These are phyloP conservation scores for Salix suchowensis DNA, from an alignment of 345 rosid species.

Conservation along the genomic window DNA sequence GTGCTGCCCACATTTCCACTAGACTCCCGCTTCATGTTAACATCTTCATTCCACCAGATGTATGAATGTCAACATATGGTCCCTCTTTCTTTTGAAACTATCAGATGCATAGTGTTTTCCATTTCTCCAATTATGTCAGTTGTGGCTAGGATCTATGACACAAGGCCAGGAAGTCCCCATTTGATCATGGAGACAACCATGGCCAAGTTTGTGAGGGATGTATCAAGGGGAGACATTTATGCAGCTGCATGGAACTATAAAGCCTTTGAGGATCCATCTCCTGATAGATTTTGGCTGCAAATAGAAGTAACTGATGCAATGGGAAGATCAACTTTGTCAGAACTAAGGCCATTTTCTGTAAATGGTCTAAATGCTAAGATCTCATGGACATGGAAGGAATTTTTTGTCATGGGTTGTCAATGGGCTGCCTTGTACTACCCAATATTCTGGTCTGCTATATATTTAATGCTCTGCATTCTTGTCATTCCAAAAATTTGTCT, in stretches of 20 bases:
- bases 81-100: constrained; percentile 70
- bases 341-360: constrained; percentile 72
- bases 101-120: constrained; percentile 83
- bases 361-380: constrained; percentile 55
- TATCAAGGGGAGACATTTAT: constrained; percentile 62
- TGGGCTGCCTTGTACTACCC: constrained; percentile 76
- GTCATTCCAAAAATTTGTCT: constrained; percentile 55
- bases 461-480: constrained; percentile 40
- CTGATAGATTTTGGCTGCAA: constrained; percentile 84
- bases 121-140: constrained; percentile 53
- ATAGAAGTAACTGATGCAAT: constrained; percentile 57
- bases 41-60: constrained; percentile 43
- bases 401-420: constrained; percentile 78
- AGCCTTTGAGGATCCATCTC: constrained; percentile 86
- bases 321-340: constrained; percentile 55
- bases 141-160: constrained; percentile 74
- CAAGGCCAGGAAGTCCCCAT: constrained; percentile 47
- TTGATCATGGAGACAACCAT: constrained; percentile 68
- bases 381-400: constrained; percentile 94
- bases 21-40: constrained; percentile 88
- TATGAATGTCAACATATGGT: constrained; percentile 67
- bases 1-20: constrained; percentile 85
- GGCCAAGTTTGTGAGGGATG: constrained; percentile 44
- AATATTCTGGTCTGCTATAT: constrained; percentile 51
- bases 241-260: constrained; percentile 79